Evolutionary conservation across 768 basidiomycete species (phyloP).

Genomic region (Tylopilus sp.): DNA sequence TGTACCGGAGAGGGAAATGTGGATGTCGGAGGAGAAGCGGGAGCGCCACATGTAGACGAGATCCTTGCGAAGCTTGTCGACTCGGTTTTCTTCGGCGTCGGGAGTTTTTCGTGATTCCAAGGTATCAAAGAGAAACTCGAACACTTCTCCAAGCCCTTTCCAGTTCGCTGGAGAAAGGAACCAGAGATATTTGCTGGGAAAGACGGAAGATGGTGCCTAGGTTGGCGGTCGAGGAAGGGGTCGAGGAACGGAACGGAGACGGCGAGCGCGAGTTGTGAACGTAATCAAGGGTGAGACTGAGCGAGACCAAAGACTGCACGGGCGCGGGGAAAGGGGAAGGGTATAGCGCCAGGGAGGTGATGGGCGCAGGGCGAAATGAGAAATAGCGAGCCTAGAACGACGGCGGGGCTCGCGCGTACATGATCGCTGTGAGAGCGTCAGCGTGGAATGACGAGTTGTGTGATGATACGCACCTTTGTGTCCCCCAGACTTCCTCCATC

Average conservation of each 20-base stretch:
- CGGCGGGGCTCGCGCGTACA: slow-evolving; percentile 92
- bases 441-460: not conserved
- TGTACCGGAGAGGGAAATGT: slow-evolving; percentile 71
- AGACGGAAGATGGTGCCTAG: slow-evolving; percentile 54
- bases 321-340: slow-evolving; percentile 48
- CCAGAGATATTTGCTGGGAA: slow-evolving; percentile 65
- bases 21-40: slow-evolving; percentile 88
- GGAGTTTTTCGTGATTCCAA: slow-evolving; percentile 41
- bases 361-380: slow-evolving; percentile 61
- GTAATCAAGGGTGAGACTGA: slow-evolving; percentile 46
- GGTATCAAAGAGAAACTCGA: slow-evolving; percentile 81
- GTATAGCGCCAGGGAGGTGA: slow-evolving; percentile 48
- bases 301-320: slow-evolving; percentile 59
- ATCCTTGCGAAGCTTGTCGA: slow-evolving; percentile 89
- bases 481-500: slow-evolving; percentile 72
- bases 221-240: slow-evolving; percentile 44
- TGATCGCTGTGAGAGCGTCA: slow-evolving; percentile 58
- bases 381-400: slow-evolving; percentile 91
- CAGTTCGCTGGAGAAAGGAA: slow-evolving; percentile 84
- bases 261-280: slow-evolving; percentile 41
- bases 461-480: slow-evolving; percentile 75
- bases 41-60: slow-evolving; percentile 97
- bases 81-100: slow-evolving; percentile 51
- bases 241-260: slow-evolving; percentile 43
- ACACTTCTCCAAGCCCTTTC: slow-evolving; percentile 86